Evolutionary conservation across 2,329 filamentous ascomycete species (phyloP).

Genomic region (Ophiosphaerella herpotricha): DNA sequence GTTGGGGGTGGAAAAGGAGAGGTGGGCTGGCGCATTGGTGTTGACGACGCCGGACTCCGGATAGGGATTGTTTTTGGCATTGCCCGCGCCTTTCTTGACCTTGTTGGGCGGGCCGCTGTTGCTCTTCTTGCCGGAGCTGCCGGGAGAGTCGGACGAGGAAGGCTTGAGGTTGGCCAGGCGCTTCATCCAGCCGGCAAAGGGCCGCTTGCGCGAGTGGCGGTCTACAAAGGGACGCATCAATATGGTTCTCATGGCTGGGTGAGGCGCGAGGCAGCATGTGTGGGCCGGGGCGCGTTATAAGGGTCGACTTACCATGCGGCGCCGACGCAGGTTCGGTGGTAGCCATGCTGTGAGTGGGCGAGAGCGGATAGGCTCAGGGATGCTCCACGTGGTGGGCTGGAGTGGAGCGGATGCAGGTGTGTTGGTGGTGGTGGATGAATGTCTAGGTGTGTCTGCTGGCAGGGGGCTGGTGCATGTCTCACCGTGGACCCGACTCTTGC

Average conservation of each 20-base stretch:
- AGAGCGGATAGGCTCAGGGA: not conserved
- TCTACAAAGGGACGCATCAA: constrained; percentile 57
- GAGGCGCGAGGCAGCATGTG: not conserved
- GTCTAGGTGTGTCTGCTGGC: not conserved
- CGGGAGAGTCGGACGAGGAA: constrained; percentile 63
- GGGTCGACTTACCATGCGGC: constrained; percentile 47
- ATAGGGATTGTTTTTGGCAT: constrained; percentile 96
- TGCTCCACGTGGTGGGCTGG: constrained; percentile 20
- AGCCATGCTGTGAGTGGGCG: constrained; percentile 42
- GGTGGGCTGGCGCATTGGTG: constrained; percentile 49
- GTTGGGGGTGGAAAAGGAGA: constrained; percentile 57
- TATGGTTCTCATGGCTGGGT: constrained; percentile 10
- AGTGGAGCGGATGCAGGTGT: not conserved
- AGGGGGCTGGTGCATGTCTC: constrained; percentile 11
- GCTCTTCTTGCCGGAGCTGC: constrained; percentile 48
- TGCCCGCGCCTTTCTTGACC: constrained; percentile 66
- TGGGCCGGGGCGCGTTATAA: constrained; percentile 1
- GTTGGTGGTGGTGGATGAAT: not conserved
- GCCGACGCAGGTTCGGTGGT: constrained; percentile 51
- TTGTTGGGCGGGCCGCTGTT: constrained; percentile 37
- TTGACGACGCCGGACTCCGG: constrained; percentile 72
- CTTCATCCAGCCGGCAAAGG: constrained; percentile 93
- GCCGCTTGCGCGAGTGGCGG: constrained; percentile 74
- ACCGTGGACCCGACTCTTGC: constrained; percentile 17
- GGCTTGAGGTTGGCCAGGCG: constrained; percentile 88